Evolutionary conservation across 2,329 filamentous ascomycete genomes (phyloP), one percentile per base, ranked within the genome.

Genomic region (Ascochyta lentis): DNA sequence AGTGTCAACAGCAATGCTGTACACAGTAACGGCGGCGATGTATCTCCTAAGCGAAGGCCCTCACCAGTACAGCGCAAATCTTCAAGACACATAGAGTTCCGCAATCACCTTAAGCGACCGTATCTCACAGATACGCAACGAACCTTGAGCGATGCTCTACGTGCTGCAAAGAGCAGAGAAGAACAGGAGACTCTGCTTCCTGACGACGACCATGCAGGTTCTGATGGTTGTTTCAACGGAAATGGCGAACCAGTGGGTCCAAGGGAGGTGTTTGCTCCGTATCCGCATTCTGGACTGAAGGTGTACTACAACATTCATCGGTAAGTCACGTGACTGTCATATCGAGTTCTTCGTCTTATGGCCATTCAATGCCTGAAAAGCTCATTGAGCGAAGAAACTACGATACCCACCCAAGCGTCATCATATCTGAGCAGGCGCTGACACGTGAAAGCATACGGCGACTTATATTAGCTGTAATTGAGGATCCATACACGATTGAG

Each of bases 281-380:
- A 88, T 66, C 79, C 83, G 27, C 86, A 89, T 74, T 80, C 80
- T 19, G 80, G 85, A 60, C 76, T 92, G 64, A 87, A 89, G 35
- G 87, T 92, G 13, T 93, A 92, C 77, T 89, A 84, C 45, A 92
- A 88, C 61, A 92, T 92, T 66, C 90, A 92, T 73, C 83, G 88
- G 78, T 79, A 52, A 51, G 65, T 58, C 6, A 7, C 22, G 19
- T 9, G 6, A 31, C 29, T 13, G 29, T 2, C 19, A 19, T 15
- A 6, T 31, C 29, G 19, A 37, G 8, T 19, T 22, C n/a, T 37
- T 16, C 3, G 3, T 3, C n/a, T n/a, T 12, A n/a, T 12, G 9
- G 19, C 34, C 9, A 9, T 37, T 37, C 34, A 6, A 12, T 12
- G 29, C 12, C 29, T 31, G 29, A 5, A 10, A 4, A 9, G 9